Evolutionary conservation across 2,329 filamentous ascomycete species (phyloP).

Genomic region (Rhytidhysteron rufulum): DNA sequence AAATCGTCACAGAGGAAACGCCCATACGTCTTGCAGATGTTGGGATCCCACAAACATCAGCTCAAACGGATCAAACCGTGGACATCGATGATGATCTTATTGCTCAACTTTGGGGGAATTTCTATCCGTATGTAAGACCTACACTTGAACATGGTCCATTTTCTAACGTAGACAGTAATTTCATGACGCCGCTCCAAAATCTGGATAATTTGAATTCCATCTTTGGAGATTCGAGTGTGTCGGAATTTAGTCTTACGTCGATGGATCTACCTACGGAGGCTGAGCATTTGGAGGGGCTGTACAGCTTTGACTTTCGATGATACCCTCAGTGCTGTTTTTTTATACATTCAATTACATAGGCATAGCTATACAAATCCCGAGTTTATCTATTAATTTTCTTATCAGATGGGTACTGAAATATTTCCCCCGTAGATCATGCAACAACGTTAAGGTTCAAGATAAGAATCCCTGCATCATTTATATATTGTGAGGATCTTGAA

Average conservation of each 20-base stretch:
- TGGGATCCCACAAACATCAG: conserved; percentile 16
- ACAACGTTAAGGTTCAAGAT: too few relatives aligned
- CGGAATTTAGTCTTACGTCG: conserved; percentile 24
- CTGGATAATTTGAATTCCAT: conserved; percentile 30
- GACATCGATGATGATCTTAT: conserved; percentile 25
- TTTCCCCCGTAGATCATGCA: too few relatives aligned
- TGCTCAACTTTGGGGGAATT: conserved; percentile 28
- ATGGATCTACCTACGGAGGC: conserved; percentile 27
- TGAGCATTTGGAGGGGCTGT: conserved; percentile 21
- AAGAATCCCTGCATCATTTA: too few relatives aligned
- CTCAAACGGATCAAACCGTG: conserved; percentile 12
- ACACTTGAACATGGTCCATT: neutral
- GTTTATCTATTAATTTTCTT: too few relatives aligned
- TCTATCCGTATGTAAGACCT: conserved; percentile 22
- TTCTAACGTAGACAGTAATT: conserved; percentile 13
- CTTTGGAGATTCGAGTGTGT: conserved; percentile 28
- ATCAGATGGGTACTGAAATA: too few relatives aligned
- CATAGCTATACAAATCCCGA: too few relatives aligned
- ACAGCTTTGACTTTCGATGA: conserved; percentile 13
- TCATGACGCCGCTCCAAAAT: conserved; percentile 29
- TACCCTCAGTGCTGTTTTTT: neutral
- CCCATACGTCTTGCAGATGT: conserved; percentile 27
- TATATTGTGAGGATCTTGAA: too few relatives aligned
- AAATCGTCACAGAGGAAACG: conserved; percentile 31
- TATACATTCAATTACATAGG: too few relatives aligned